phyloP scores from a whole-genome alignment of 768 basidiomycete species.

The Lentinula aciculospora region DNA sequence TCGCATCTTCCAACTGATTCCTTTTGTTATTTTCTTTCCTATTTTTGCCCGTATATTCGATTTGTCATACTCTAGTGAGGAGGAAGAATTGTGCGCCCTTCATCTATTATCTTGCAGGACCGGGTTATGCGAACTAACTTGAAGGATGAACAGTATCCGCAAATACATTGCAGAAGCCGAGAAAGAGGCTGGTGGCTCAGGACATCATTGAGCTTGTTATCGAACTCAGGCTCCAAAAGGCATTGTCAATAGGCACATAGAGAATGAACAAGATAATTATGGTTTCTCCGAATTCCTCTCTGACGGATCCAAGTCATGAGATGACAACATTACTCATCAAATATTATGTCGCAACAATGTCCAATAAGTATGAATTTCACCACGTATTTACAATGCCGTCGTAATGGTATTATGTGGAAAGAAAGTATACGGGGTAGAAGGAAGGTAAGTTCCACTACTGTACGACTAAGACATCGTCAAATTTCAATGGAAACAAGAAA shows the following conservation, averaged over 20 bases:
- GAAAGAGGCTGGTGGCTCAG: slow-evolving; percentile 40
- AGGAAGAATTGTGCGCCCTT: slow-evolving; percentile 73
- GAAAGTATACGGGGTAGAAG: no score
- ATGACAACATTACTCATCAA: no score
- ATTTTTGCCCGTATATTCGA: neutral
- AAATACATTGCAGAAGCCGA: slow-evolving; percentile 81
- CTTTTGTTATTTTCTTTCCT: slow-evolving; percentile 11
- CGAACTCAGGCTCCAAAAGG: neutral
- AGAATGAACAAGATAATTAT: neutral
- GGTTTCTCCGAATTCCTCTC: neutral
- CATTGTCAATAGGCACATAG: neutral
- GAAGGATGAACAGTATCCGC: slow-evolving; percentile 64
- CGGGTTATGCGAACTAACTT: slow-evolving; percentile 31
- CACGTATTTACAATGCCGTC: no score
- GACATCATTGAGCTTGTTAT: slow-evolving; percentile 36
- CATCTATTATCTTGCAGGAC: slow-evolving; percentile 9
- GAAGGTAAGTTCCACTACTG: no score
- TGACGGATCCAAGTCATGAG: neutral
- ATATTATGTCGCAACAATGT: no score
- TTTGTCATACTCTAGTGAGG: slow-evolving; percentile 47
- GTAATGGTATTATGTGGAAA: no score
- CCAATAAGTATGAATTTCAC: no score
- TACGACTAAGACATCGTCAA: no score
- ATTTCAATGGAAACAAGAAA: no score
- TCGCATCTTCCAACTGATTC: neutral